Conservation (phyloP, 1,284 basidiomycete genomes). For the Lentinula novae-zelandiae region DNA sequence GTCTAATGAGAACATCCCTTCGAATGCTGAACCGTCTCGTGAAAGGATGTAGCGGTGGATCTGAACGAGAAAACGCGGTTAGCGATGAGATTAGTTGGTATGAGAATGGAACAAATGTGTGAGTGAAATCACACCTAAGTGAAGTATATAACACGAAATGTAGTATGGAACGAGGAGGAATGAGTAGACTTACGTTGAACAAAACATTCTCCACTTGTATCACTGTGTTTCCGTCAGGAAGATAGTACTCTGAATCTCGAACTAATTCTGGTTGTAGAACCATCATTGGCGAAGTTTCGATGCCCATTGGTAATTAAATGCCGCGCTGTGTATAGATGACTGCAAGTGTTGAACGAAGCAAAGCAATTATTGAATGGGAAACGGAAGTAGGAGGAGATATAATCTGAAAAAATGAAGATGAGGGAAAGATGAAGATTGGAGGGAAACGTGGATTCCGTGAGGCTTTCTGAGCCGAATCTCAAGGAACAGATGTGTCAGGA, state of each 20-base stretch:
- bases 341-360: background rate
- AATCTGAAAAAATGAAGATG: background rate
- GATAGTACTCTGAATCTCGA: conserved; percentile 14
- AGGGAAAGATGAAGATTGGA: background rate
- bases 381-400: background rate
- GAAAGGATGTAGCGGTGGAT: conserved; percentile 48
- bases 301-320: background rate
- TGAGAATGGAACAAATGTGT: background rate
- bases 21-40: conserved; percentile 49
- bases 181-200: conserved; percentile 37
- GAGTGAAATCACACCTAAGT: background rate
- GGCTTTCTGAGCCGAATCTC: background rate
- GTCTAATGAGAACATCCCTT: conserved; percentile 49
- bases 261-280: background rate
- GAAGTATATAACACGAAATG: background rate
- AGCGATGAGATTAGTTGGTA: background rate
- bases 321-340: background rate
- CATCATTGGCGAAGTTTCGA: background rate
- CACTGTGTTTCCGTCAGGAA: conserved; percentile 42
- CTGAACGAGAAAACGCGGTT: conserved; percentile 23
- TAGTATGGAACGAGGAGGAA: background rate
- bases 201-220: conserved; percentile 42
- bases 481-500: background rate
- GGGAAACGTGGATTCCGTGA: background rate
- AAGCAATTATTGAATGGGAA: background rate